Evolutionary conservation across 129 eudicot genomes (phyloP), one percentile per base, ranked within the genome.

Genomic region (Rutidosis leptorrhynchoides): DNA sequence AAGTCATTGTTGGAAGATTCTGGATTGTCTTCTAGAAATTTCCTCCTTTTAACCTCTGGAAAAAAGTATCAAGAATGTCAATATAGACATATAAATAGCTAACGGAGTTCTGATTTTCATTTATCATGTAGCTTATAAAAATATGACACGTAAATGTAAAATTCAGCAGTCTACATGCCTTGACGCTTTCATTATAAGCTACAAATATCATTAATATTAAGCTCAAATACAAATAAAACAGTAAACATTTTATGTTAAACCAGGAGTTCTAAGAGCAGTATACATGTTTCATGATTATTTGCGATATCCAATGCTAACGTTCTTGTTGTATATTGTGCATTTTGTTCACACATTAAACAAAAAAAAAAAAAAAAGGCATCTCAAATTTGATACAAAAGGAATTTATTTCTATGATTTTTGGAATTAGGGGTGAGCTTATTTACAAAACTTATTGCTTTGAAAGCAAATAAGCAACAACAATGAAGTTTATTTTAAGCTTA

Each of bases 11-110:
- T 94, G 28, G 99, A 86, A 54, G 99, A 86, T 78, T 89, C 95
- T 12, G 99, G 99, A 54, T 75, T 82, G 23, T 83, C 82, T 94
- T 94, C 85, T 45, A 94, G 85, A 93, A 93, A 86, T 74, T 94
- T 94, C 77, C 99, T 86, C 82, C 99, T 84, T 79, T 79, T 89
- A 56, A 83, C 99, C 84, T 94, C 99, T 94, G 85, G 10, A 80
- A 79, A 77, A 3, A 57, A 67, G 77, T 56, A 64, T 29, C 63
- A 58, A 58, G 35, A 64, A 67, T 26, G 55, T 42, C 51, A 70
- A 58, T 19, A 64, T 55, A 30, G n/a, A 5, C 55, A 10, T 11
- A 58, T 42, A 20, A 62, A 71, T 4, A 26, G n/a, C 22, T 63
- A 62, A 24, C 25, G 0, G 58, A 28, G 27, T 48, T 66, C 49